Base-by-base conservation (phyloP, 2,329 filamentous ascomycete species). In the Pezicula carpinea region DNA sequence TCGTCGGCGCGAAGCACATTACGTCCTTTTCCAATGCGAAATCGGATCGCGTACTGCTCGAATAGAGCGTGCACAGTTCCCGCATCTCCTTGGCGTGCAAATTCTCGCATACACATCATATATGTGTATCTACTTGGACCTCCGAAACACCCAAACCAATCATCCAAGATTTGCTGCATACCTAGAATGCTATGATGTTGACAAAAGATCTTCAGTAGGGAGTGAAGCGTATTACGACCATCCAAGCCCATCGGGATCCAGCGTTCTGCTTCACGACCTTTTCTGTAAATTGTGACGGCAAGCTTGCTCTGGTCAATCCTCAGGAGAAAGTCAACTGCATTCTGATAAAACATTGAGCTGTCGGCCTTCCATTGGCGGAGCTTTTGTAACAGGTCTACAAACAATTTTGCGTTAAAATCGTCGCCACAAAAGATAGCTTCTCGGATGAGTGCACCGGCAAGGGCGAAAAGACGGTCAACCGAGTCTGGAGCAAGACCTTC, bases 51-150 rank as follows among this genome's bases (percentile, higher is more conserved):
- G 51, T 56, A 69, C 33, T 67, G 65, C 7, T 71, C 55, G 50
- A 77, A 77, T 6, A 76, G 47, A 29, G 63, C 58, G 34, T 71
- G 57, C 23, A 76, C 69, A 17, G 66, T 67, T 19, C 57, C 53
- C 13, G 67, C 64, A 52, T 79, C 70, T 21, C 75, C 75, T 44
- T 68, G 64, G 33, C 62, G 59, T 31, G 76, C 69, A 55, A 74
- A 73, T 10, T 64, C 66, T 7, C 58, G 60, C 52, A 65, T 54
- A 51, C 54, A 74, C 54, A 49, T 60, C 34, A 48, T 57, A 43
- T 66, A 66, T 7, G 63, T 57, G 19, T 38, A 26, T 17, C 51
- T 44, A 35, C 55, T 59, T 14, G 65, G 65, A 39, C 50, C 53
- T 26, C 41, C 48, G 43, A 62, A 57, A 26, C 59, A 56, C 18